Evolutionary conservation across 805 yeast species (phyloP), one percentile per base, ranked within the genome.

Genomic region (Lipomyces yamanashiensis): DNA sequence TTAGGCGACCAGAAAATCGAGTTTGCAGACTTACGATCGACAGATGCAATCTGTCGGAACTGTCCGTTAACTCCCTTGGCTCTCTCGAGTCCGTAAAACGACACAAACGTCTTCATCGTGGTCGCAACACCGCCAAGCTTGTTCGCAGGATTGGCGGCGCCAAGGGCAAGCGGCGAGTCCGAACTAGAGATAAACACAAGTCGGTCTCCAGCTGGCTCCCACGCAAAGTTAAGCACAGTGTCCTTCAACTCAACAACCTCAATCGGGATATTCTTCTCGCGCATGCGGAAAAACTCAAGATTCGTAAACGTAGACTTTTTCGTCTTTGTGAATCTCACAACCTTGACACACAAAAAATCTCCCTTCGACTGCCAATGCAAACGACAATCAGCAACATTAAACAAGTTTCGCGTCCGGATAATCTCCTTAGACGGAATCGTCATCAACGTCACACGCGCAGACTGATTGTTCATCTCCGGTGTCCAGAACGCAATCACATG

Each of bases 241-340:
- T 95, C 97, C 78, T 90, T 90, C 74, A 92, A 83, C 79, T 95
- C 99, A 70, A 95, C 82, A 71, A 91, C 93, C 75, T 92, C 98
- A 65, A 92, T 96, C 39, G 99, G 98, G 71, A 93, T 85, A 73
- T 89, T 96, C 78, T 86, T 90, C 78, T 93, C 99, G 64, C 82
- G 82, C 63, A 92, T 78, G 73, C 90, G 88, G 84, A 93, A 90
- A 74, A 95, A 88, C 79, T 95, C 98, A 76, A 95, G 83, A 75
- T 91, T 91, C 62, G 97, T 87, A 83, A 91, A 92, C 58, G 87
- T 77, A 21, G 97, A 90, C 84, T 96, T 95, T 77, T 88, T 90
- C 55, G 97, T 88, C 79, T 95, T 95, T 62, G 98, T 90, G 79
- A 92, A 97, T 79, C 98, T 90, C 77, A 92, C 97, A 71, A 95